Evolutionary conservation across 1,284 basidiomycete genomes (phyloP), one percentile per base, ranked within the genome.

Genomic region (Malassezia restricta): DNA sequence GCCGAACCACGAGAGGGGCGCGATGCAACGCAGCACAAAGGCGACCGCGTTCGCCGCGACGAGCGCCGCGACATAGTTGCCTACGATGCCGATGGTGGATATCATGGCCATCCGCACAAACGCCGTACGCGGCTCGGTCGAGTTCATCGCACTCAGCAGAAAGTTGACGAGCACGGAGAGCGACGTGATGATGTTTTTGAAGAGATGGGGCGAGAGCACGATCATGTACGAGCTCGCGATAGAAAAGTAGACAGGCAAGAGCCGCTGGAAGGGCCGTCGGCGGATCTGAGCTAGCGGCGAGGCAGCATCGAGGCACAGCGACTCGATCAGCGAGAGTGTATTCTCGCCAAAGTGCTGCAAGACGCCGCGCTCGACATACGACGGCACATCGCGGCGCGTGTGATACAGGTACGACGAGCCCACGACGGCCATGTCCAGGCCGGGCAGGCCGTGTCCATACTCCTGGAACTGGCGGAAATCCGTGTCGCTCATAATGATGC

Each of bases 371-470:
- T 88, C 77, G 43, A 92, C 84, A 64, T 89, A 82, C 60, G 84
- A 82, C 5, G 87, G 85, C 3, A 84, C 66, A 74, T 92, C 88
- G 78, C 82, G 85, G 50, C 85, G 82, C 74, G 87, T 92, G 74
- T 92, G 88, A 72, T 92, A 94, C 54, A 90, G 78, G 72, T 96
- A 98, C 58, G 83, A 86, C 73, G 94, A 88, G 17, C 88, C 87
- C 9, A 95, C 84, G 32, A 96, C 77, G 0, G 92, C 92, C 81
- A 95, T 90, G 83, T 94, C 74, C 24, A 76, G 57, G 2, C 75
- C 75, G 3, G 71, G 71, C 31, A 75, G 61, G 33, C 54, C 54
- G 51, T 64, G 57, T 32, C 94, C 78, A 71, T 98, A 98, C 58
- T 86, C 77, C 65, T 90, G 86, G 61, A 96, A 98, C 67, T 96